Evolutionary conservation across 768 basidiomycete genomes (phyloP).

Genomic region (Pleurotus salmoneostramineus): DNA sequence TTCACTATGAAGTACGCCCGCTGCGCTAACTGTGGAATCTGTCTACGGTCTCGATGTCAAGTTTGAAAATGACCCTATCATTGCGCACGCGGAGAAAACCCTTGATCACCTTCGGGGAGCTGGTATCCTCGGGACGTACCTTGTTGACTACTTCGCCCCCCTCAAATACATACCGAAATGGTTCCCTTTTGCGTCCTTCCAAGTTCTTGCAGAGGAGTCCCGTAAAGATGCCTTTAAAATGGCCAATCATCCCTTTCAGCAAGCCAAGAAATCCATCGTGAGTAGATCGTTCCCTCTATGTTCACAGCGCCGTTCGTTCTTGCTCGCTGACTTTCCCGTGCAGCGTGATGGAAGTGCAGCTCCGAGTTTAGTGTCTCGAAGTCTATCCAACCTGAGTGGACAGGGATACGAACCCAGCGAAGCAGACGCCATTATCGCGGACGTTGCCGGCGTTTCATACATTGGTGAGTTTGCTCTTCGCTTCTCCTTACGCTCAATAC

Average conservation of each 20-base stretch:
- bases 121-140: constrained; percentile 22
- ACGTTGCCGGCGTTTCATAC: neutral
- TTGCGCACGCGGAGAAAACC: constrained; percentile 24
- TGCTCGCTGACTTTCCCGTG: no score
- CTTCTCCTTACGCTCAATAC: neutral
- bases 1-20: constrained; percentile 16
- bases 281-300: neutral
- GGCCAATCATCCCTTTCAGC: neutral
- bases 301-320: no score
- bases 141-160: constrained; percentile 25
- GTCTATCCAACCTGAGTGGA: neutral
- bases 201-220: neutral
- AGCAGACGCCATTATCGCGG: neutral
- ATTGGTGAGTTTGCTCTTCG: neutral
- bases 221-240: neutral
- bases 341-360: neutral
- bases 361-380: neutral
- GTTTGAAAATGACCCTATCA: constrained; percentile 29
- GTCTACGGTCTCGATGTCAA: constrained; percentile 29
- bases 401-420: neutral
- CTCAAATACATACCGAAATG: constrained; percentile 31
- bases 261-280: neutral
- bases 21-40: constrained; percentile 23
- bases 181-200: constrained; percentile 28
- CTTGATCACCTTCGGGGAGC: constrained; percentile 21